Evolutionary conservation across 176 grass and related monocot genomes (phyloP).

Genomic region (Carex myosuroides): DNA sequence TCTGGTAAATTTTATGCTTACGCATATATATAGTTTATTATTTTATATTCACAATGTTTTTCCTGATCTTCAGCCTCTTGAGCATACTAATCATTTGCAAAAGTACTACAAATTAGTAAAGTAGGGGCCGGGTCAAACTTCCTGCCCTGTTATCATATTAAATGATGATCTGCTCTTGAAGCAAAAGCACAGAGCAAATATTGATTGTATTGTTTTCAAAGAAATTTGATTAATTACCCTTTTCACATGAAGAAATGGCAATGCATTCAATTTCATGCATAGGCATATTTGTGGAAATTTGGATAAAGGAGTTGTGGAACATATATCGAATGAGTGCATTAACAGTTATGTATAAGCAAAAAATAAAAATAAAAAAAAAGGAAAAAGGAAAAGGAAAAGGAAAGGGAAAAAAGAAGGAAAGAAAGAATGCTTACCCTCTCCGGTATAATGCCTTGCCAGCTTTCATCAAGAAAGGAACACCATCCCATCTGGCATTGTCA

Average conservation of each 20-base stretch:
- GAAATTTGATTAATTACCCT: not conserved
- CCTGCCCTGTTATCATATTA: not conserved
- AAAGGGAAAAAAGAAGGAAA: not conserved
- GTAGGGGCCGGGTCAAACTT: not conserved
- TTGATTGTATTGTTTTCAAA: not conserved
- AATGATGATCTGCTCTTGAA: not conserved
- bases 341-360: not conserved
- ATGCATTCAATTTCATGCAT: not conserved
- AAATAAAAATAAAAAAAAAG: not conserved
- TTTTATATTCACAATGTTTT: not conserved
- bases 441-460: constrained; percentile 88
- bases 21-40: not conserved
- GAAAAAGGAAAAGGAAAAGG: not conserved
- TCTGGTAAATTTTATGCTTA: constrained; percentile 1
- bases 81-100: not conserved
- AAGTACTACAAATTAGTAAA: not conserved
- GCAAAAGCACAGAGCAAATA: not conserved
- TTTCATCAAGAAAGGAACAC: constrained; percentile 91
- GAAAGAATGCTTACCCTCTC: constrained; percentile 20
- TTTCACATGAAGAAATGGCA: not conserved
- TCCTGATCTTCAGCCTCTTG: not conserved
- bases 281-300: not conserved
- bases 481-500: constrained; percentile 95
- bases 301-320: not conserved
- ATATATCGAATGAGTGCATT: not conserved